phyloP scores from a whole-genome alignment of 768 basidiomycete genomes.

The Suillus lakei region DNA sequence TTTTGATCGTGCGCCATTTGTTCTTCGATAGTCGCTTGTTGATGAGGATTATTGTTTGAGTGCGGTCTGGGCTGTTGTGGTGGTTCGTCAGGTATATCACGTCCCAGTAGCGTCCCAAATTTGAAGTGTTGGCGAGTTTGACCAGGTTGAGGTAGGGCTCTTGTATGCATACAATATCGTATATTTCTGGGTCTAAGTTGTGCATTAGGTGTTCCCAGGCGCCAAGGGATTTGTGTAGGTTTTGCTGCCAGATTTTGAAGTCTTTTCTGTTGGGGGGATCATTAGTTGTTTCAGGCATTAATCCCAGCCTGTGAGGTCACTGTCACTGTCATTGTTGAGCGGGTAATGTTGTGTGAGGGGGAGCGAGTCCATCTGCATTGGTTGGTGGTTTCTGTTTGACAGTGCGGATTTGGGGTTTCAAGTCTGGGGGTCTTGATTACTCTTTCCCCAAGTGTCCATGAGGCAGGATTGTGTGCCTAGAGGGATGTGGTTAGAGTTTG shows the following conservation, averaged over 20 bases:
- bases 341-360: no score
- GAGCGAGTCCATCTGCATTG: no score
- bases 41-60: not conserved
- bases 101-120: conserved; percentile 16
- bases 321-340: not conserved
- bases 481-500: no score
- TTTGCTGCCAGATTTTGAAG: conserved; percentile 27
- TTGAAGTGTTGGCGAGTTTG: conserved; percentile 15
- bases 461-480: no score
- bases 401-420: no score
- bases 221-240: conserved; percentile 32
- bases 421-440: no score
- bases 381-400: no score
- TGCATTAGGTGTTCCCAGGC: conserved; percentile 15
- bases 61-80: accelerated
- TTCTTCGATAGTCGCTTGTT: not conserved
- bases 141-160: conserved; percentile 40
- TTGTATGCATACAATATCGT: conserved; percentile 39
- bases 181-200: conserved; percentile 1
- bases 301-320: conserved; percentile 12
- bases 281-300: not conserved
- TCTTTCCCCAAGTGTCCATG: no score
- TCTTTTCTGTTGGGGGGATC: not conserved
- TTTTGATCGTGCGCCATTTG: not conserved
- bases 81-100: conserved; percentile 21